phyloP scores from a whole-genome alignment of 2,329 filamentous ascomycete genomes.

The Harringtonia aguacate region DNA sequence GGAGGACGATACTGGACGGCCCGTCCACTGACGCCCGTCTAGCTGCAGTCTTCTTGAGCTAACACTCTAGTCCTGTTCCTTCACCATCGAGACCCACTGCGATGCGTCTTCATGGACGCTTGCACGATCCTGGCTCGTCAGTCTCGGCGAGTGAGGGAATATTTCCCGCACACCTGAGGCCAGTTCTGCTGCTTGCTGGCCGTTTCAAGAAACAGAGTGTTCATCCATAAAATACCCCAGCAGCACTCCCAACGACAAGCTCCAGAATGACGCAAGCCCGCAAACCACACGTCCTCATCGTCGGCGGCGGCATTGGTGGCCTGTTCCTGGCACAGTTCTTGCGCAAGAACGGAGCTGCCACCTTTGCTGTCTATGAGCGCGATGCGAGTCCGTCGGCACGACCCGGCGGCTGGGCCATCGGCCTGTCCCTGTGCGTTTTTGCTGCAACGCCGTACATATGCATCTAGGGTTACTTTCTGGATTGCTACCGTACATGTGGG shows the following conservation, averaged over 20 bases:
- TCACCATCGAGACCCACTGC: too few relatives aligned
- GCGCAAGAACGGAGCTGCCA: slow-evolving; percentile 17
- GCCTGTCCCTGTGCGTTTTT: slow-evolving; percentile 17
- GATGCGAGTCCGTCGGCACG: slow-evolving; percentile 17
- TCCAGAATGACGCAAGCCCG: not conserved
- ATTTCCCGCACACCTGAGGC: too few relatives aligned
- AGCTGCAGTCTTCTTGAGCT: too few relatives aligned
- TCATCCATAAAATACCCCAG: not conserved
- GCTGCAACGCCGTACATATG: not conserved
- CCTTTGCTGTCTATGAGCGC: slow-evolving; percentile 27
- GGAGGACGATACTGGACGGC: too few relatives aligned
- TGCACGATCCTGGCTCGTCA: too few relatives aligned
- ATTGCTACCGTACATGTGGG: not conserved
- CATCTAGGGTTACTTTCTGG: not conserved
- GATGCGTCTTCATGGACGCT: too few relatives aligned
- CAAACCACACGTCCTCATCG: slow-evolving; percentile 23
- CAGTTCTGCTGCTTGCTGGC: too few relatives aligned
- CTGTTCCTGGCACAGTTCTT: slow-evolving; percentile 29
- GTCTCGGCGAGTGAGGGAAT: too few relatives aligned
- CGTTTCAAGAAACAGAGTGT: too few relatives aligned
- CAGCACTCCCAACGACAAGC: not conserved
- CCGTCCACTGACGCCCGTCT: too few relatives aligned
- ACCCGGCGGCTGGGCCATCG: slow-evolving; percentile 20
- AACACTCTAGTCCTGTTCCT: too few relatives aligned
- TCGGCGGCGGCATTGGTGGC: slow-evolving; percentile 30